Conservation (phyloP, 371 early-diverging fungal genomes). For the Funneliformis caledonium region DNA sequence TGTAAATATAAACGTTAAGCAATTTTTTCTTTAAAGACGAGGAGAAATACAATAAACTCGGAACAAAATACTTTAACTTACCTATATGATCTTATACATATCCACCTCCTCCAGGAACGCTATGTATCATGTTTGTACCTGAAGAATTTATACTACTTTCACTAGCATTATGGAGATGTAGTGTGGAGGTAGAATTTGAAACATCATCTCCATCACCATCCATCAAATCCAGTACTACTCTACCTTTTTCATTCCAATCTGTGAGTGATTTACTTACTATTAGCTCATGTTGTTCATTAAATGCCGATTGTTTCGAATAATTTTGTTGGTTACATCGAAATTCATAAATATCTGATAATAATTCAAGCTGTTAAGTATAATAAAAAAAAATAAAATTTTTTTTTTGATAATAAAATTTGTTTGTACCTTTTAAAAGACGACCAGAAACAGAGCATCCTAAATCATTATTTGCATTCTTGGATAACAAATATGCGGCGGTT, state of each 20-base stretch:
- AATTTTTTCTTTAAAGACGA: too few species aligned
- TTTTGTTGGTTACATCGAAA: conserved; percentile 6
- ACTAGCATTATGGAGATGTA: background rate
- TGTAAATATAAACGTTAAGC: too few species aligned
- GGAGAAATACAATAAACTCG: too few species aligned
- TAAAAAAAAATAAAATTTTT: background rate
- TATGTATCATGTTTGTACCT: background rate
- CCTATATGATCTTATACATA: background rate
- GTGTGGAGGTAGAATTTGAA: background rate
- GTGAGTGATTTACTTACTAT: background rate
- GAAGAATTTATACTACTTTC: background rate
- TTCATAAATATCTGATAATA: conserved; percentile 26
- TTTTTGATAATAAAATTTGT: background rate
- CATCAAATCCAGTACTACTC: conserved; percentile 13
- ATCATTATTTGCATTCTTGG: conserved; percentile 34
- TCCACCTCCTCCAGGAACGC: background rate
- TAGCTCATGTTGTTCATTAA: conserved; percentile 31
- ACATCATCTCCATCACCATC: background rate
- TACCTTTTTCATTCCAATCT: conserved; percentile 26
- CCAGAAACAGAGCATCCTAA: conserved; percentile 27
- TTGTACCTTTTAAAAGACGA: conserved; percentile 28
- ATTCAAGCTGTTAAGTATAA: background rate
- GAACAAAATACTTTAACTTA: too few species aligned
- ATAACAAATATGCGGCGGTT: conserved; percentile 28
- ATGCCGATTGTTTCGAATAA: conserved; percentile 19